A percentile compares a stretch with the other conserved stretches of the same genome.
Evolutionary conservation across 768 basidiomycete species (phyloP).

Genomic region (Suillus lakei): DNA sequence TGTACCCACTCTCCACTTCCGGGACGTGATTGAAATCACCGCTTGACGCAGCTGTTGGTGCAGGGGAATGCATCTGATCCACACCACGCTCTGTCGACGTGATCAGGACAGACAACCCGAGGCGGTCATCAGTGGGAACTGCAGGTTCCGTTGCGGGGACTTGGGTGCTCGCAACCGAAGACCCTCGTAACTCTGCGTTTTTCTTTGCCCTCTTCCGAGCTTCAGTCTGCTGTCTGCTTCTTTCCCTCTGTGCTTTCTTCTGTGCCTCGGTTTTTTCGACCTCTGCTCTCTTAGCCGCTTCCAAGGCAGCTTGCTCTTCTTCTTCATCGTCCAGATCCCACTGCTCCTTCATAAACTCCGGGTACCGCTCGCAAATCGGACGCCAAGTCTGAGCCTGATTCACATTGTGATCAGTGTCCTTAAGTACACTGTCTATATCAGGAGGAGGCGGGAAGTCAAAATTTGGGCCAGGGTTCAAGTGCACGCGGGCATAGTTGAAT

Average conservation of each 20-base stretch:
- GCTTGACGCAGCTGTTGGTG: constrained; percentile 55
- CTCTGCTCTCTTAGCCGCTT: constrained; percentile 45
- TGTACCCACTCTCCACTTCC: constrained; percentile 59
- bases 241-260: constrained; percentile 48
- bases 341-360: constrained; percentile 85
- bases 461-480: constrained; percentile 86
- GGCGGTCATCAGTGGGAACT: constrained; percentile 26
- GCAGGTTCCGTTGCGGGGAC: constrained; percentile 35
- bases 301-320: constrained; percentile 65
- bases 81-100: constrained; percentile 30
- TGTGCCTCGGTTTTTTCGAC: constrained; percentile 45
- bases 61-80: constrained; percentile 51
- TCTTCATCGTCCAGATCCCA: constrained; percentile 77
- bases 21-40: constrained; percentile 44
- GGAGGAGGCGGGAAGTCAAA: constrained; percentile 82
- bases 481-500: constrained; percentile 87
- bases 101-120: constrained; percentile 32
- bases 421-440: constrained; percentile 72
- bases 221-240: constrained; percentile 56
- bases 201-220: constrained; percentile 56
- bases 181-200: constrained; percentile 24
- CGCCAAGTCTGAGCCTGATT: constrained; percentile 60
- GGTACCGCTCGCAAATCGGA: constrained; percentile 83
- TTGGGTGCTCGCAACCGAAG: constrained; percentile 27
- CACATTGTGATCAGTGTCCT: constrained; percentile 33